Evolutionary conservation across 306 rosid species (phyloP), one percentile per base, ranked within the genome.

Genomic region (Benincasa hispida): DNA sequence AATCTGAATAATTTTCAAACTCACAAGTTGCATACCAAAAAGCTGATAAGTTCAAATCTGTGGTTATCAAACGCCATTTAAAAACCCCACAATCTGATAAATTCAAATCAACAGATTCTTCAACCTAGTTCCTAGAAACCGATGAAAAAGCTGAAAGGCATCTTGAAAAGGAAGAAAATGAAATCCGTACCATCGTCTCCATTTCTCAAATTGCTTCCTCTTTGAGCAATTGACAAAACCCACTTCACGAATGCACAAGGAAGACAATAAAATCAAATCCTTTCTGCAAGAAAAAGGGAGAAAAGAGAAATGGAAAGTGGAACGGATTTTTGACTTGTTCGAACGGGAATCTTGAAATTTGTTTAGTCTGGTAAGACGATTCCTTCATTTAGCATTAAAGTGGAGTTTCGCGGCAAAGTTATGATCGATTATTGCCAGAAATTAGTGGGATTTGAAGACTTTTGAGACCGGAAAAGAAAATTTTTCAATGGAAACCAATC

Each of bases 251-350:
- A 61, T 15, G 32, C 74, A 60, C 28, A 27, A 41, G 3, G 79
- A 76, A 47, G 42, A 27, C 42, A 10, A 21, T 42, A 30, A 48
- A 60, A 58, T 58, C 58, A 41, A 75, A 55, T 55, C 15, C 0
- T n/a, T 37, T 53, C 7, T 2, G 18, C 42, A 37, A 75, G 55
- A 74, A 37, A 37, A 10, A 24, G 14, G n/a, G n/a, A 5, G 51
- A 75, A 75, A 56, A 2, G 22, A 42, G 1, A 42, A 22, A 0
- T 18, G 8, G 10, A 17, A 77, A 61, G 80, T 48, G 32, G 74
- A 56, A 28, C 30, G 15, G 59, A n/a, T 30, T 77, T 62, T 77
- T 77, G 80, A 77, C 35, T 77, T 63, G 76, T 21, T 73, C 77
- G 30, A 28, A 48, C 27, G 41, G 77, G 77, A 73, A 53, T 73